A percentile compares a stretch with the other conserved stretches of the same genome.
These are phyloP conservation scores for Collybia sordida DNA, from an alignment of 768 basidiomycete species.

Conservation along the genomic window DNA sequence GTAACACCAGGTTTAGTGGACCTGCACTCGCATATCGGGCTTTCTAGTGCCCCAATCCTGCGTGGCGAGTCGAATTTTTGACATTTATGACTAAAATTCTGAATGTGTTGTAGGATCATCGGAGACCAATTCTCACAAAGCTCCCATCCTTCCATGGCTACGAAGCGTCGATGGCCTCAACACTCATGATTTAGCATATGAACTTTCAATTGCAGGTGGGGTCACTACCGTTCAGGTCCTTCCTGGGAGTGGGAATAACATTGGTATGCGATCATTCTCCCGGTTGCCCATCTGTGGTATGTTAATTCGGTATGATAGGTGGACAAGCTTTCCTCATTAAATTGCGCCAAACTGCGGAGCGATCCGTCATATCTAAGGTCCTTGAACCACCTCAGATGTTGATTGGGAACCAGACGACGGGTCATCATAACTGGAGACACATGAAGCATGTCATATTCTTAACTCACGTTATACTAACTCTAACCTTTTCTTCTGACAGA, in stretches of 20 bases:
- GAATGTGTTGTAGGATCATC: conserved; percentile 30
- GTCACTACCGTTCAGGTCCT: conserved; percentile 77
- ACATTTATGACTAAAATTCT: background rate
- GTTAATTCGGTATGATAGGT: conserved; percentile 33
- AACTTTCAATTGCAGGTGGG: conserved; percentile 61
- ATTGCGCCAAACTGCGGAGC: conserved; percentile 64
- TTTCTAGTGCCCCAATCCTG: conserved; percentile 28
- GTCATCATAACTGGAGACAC: conserved; percentile 60
- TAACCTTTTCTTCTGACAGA: conserved; percentile 26
- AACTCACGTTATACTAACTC: background rate
- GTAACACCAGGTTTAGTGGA: conserved; percentile 43
- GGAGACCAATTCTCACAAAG: conserved; percentile 58
- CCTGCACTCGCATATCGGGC: conserved; percentile 47
- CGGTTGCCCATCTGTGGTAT: background rate
- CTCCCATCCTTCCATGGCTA: conserved; percentile 58
- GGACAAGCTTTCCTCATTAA: conserved; percentile 83
- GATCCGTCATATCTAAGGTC: conserved; percentile 65
- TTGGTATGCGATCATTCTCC: conserved; percentile 36
- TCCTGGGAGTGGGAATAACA: conserved; percentile 65
- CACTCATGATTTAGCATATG: conserved; percentile 67
- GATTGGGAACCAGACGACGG: conserved; percentile 37
- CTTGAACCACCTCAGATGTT: conserved; percentile 69
- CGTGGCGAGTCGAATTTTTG: conserved; percentile 17
- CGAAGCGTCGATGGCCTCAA: conserved; percentile 73
- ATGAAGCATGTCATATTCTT: conserved; percentile 55